Base-by-base conservation (phyloP, 2,329 filamentous ascomycete species). In the Cadophora sp. region DNA sequence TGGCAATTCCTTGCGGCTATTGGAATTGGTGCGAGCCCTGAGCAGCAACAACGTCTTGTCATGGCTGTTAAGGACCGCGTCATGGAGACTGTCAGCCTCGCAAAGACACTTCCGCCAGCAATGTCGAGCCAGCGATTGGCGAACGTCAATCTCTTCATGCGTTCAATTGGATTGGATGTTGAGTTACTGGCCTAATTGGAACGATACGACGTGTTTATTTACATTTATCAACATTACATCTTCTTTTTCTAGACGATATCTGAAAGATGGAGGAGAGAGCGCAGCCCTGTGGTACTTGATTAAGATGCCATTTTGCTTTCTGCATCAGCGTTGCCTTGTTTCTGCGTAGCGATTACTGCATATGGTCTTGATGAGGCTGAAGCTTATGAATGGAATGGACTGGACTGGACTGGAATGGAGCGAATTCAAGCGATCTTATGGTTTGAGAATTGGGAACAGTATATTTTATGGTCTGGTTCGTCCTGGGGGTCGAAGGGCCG, bases 91-190 rank as follows among this genome's bases (percentile, higher is more conserved):
- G 93, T 99, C 13, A 84, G 87, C 36, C 88, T 97, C 62, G 91
- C 93, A 75, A 97, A 97, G 84, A 95, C 93, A 1, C 84, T 99
- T 41, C 95, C 96, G 20, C 85, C 90, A 18, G 91, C 96, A 66
- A 93, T 98, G 89, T 90, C 92, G 14, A 89, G 89, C 68, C 89
- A 93, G 77, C 90, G 95, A 67, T 83, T 97, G 66, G 90, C 91
- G 66, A 97, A 97, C 76, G 96, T 99, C 73, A 99, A 99, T 78
- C 82, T 99, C 65, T 99, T 99, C 80, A 97, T 99, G 94, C 91
- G 94, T 76, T 96, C 95, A 65, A 97, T 99, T 80, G 96, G 96
- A n/a, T 85, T 99, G 77, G 96, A 99, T 82, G 96, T 99, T 60
- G 96, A 97, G 74, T 80, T 90, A 61, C 75, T 78, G 69, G 73